Conservation (phyloP, 2,329 filamentous ascomycete species). For the Ceratocystiopsis minuta region DNA sequence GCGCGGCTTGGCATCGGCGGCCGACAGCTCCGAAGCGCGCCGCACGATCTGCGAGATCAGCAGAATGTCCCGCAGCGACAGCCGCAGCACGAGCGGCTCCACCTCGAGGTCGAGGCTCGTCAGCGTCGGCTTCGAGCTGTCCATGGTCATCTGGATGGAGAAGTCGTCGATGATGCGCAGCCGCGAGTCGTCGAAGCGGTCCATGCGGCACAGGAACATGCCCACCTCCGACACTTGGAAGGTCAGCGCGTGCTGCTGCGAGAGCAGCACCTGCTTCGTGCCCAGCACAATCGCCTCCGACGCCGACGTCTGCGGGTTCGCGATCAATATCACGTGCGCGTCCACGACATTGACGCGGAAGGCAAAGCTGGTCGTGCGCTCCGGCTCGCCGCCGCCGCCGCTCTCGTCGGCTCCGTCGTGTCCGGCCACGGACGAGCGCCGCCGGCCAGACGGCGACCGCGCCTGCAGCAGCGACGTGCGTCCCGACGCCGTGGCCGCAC, state of each 20-base stretch:
- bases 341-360: slow-evolving; percentile 91
- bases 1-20: slow-evolving; percentile 22
- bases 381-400: slow-evolving; percentile 4
- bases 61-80: slow-evolving; percentile 87
- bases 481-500: too few relatives aligned
- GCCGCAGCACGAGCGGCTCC: slow-evolving; percentile 73
- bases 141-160: slow-evolving; percentile 75
- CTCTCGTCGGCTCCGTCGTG: neutral
- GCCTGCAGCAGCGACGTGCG: too few relatives aligned
- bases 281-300: slow-evolving; percentile 93
- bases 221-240: slow-evolving; percentile 86
- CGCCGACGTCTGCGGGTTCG: slow-evolving; percentile 73
- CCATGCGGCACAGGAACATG: slow-evolving; percentile 98
- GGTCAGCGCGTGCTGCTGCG: slow-evolving; percentile 84
- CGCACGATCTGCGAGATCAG: slow-evolving; percentile 83
- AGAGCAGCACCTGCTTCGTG: slow-evolving; percentile 82
- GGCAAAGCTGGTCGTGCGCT: slow-evolving; percentile 50
- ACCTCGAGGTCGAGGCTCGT: slow-evolving; percentile 75
- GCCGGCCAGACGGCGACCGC: too few relatives aligned
- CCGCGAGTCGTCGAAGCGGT: slow-evolving; percentile 79
- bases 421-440: neutral
- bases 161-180: slow-evolving; percentile 94
- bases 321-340: slow-evolving; percentile 89
- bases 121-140: slow-evolving; percentile 42
- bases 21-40: slow-evolving; percentile 72